Evolutionary conservation across 805 yeast genomes (phyloP).

Genomic region (Candida glaebosa): DNA sequence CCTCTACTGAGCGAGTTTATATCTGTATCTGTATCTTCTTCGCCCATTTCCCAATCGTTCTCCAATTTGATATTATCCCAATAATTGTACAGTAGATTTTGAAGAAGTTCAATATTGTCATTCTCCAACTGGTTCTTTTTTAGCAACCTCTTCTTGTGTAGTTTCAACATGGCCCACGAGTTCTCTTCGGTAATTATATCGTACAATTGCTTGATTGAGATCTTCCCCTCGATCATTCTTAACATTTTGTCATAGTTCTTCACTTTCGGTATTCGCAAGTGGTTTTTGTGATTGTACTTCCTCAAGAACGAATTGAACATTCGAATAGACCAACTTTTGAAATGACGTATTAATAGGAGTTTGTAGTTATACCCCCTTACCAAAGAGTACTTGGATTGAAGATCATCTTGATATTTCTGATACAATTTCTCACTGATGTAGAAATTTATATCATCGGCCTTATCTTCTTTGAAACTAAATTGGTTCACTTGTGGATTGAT

Average conservation of each 20-base stretch:
- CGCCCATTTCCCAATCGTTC: constrained; percentile 26
- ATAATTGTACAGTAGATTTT: constrained; percentile 30
- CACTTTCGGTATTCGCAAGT: constrained; percentile 16
- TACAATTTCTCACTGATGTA: constrained; percentile 2
- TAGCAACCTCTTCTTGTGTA: constrained; percentile 10
- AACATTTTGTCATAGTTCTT: constrained; percentile 21
- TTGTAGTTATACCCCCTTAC: constrained; percentile 24
- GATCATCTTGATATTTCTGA: neutral
- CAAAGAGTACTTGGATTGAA: constrained; percentile 9
- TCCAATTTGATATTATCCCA: constrained; percentile 31
- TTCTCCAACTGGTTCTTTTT: constrained; percentile 5
- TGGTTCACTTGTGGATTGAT: constrained; percentile 11
- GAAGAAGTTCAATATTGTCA: constrained; percentile 10
- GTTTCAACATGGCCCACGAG: constrained; percentile 14
- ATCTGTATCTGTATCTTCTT: constrained; percentile 7
- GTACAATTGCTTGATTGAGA: constrained; percentile 21
- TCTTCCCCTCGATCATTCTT: constrained; percentile 17
- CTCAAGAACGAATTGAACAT: constrained; percentile 33
- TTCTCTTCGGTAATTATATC: constrained; percentile 26
- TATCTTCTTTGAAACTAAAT: constrained; percentile 1
- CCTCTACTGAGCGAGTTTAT: constrained; percentile 4
- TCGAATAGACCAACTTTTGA: constrained; percentile 34
- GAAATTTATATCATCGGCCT: constrained; percentile 3
- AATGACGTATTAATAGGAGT: constrained; percentile 22
- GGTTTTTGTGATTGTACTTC: constrained; percentile 21